Base-by-base conservation (phyloP, 2,329 filamentous ascomycete genomes). In the Epichloe sp. region DNA sequence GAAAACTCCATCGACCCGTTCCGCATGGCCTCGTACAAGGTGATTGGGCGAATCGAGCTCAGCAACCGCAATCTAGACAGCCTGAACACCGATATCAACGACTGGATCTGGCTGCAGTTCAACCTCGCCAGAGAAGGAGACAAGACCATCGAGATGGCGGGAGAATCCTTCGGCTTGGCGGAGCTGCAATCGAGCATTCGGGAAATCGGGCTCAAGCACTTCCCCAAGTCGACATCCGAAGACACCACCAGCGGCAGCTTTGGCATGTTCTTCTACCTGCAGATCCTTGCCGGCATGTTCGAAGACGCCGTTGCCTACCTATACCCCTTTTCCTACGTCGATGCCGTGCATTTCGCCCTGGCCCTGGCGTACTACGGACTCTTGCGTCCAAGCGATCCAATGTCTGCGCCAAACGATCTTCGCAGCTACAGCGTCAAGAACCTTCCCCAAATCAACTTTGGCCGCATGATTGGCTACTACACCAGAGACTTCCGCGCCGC, bases 11-110 rank as follows among this genome's bases (percentile, higher is more conserved):
- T 94, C 56, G 93, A 98, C 65, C 93, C 93, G 26, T 98, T 94
- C 71, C 83, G 89, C 50, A 90, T 95, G 82, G 90, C 91, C 46
- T 96, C 93, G 66, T 97, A 97, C 76, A 97, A 98, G 75, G 83
- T 98, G 55, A 85, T 98, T 59, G 93, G 94, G 44, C 88, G 82
- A 44, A 84, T 82, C 58, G 82, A 85, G 60, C 70, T 86, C 26
- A 73, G 71, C 62, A 82, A 82, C 65, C 78, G 82, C 55, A 80
- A 75, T 57, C 66, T 85, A 34, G 80, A 83, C 23, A 77, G 77
- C 44, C 68, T 85, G 37, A 79, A 78, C 59, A 79, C 76, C 14
- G 79, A 82, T 52, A 78, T 85, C 53, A 79, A 83, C 60, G 82
- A 86, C 66, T 85, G 80, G 78, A 77, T 83, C 62, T 86, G 82